A percentile compares a stretch with the other conserved stretches of the same genome.
phyloP scores from a whole-genome alignment of 139 green algal genomes.

The Trebouxia sp. region DNA sequence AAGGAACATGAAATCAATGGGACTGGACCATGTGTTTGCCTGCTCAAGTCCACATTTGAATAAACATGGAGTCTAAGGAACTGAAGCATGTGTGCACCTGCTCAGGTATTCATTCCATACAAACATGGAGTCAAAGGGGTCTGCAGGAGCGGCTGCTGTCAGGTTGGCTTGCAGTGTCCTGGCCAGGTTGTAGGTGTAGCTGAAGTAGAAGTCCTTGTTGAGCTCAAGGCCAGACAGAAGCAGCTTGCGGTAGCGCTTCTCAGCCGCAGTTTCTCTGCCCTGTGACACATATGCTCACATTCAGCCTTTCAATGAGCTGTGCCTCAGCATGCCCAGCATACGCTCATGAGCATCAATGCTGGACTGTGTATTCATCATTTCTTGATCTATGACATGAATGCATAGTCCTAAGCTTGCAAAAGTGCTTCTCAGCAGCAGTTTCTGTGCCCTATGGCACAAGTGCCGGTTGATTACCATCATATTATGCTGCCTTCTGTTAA shows the following conservation, averaged over 20 bases:
- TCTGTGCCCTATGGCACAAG: no score
- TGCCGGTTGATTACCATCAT: no score
- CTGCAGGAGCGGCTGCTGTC: constrained; percentile 2
- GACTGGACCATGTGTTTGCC: neutral
- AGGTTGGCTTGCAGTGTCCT: constrained; percentile 76
- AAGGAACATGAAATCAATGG: no score
- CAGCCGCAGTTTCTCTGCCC: constrained; percentile 9
- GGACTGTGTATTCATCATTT: no score
- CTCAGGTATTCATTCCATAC: constrained; percentile 94
- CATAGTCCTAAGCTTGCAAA: no score
- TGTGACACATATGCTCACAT: neutral
- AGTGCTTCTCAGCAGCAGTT: no score
- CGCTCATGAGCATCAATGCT: no score
- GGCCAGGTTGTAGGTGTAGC: constrained; percentile 81
- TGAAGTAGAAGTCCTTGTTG: constrained; percentile 93
- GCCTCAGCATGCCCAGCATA: no score
- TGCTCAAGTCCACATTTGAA: no score
- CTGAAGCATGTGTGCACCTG: neutral
- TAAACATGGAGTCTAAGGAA: no score
- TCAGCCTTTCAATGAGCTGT: neutral
- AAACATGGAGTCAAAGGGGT: constrained; percentile 79
- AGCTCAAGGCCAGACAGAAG: constrained; percentile 87
- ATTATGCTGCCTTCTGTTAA: no score
- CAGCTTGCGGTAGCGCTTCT: constrained; percentile 66
- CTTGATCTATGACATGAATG: no score